Base-by-base conservation (phyloP, 2,329 filamentous ascomycete genomes). In the Ophiostoma angusticollis region DNA sequence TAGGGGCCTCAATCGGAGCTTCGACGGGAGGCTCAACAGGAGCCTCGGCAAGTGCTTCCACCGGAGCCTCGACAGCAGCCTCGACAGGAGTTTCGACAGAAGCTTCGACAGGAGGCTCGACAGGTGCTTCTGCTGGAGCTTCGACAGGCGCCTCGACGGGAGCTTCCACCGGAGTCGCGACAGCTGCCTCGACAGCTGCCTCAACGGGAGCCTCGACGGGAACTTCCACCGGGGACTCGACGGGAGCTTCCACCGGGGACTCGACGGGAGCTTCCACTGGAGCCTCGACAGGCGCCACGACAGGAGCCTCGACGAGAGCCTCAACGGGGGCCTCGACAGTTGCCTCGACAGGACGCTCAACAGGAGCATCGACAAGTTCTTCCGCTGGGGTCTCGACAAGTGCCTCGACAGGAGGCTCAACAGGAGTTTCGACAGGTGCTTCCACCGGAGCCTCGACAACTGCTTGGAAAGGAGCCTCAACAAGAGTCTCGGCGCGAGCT, bases 1-100 rank as follows among this genome's bases (percentile, higher is more conserved):
- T 27, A 13, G 13, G 30, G 19, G 30, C 44, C 45, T 37, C 47
- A 22, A 43, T 31, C 14, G 35, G 35, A 17, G 31, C 41, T 4
- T 47, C 41, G n/a, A 16, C 35, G n/a, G 25, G 9, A 12, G 32
- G 14, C 8, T 40, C 27, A 21, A 19, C 13, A 23, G 32, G 3
- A 14, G 29, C 35, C 7, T 40, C 27, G 9, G 16, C 11, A n/a
- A 18, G 9, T 17, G 33, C 31, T 6, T 27, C 19, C n/a, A 11
- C 9, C 12, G 35, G 6, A 29, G 27, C 9, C 14, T 29, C n/a
- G 27, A n/a, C 6, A 29, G 27, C 19, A 23, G 19, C 18, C 9
- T 13, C 18, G 3, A 11, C 18, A 1, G 12, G 7, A n/a, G 16
- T 37, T 4, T 29, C 24, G 23, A 14, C 25, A 21, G 27, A 13